phyloP scores from a whole-genome alignment of 495 filamentous ascomycete genomes.

The Trichoderma gamsii region DNA sequence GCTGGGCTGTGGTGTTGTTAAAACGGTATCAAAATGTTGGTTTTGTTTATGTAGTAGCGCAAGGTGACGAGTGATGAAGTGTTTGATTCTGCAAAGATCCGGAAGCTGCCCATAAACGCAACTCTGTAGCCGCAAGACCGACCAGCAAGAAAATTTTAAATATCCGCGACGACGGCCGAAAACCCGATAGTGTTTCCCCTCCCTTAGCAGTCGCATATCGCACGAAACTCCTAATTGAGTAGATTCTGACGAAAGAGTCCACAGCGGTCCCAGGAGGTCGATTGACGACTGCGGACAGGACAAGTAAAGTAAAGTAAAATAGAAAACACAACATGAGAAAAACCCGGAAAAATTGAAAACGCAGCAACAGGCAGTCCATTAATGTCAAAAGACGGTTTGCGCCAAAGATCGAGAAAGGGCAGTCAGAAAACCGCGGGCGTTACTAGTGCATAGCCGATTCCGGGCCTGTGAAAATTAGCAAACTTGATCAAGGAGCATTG shows the following conservation, averaged over 20 bases:
- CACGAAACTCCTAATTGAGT: slow-evolving; percentile 12
- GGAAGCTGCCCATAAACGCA: slow-evolving; percentile 15
- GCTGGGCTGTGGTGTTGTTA: neutral
- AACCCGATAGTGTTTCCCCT: slow-evolving; percentile 14
- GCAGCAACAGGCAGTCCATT: slow-evolving; percentile 18
- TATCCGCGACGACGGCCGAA: slow-evolving; percentile 15
- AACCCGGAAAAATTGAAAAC: neutral
- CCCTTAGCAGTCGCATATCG: slow-evolving; percentile 14
- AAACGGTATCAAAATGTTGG: neutral
- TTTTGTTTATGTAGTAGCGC: neutral
- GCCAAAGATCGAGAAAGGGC: slow-evolving; percentile 21
- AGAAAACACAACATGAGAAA: slow-evolving; percentile 21
- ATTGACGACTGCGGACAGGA: slow-evolving; percentile 8
- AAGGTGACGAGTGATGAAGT: slow-evolving; percentile 15
- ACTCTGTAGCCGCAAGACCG: slow-evolving; percentile 14
- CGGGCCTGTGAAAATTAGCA: slow-evolving; percentile 19
- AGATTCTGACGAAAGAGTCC: slow-evolving; percentile 10
- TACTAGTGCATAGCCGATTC: slow-evolving; percentile 23
- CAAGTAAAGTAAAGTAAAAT: slow-evolving; percentile 17
- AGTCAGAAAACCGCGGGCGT: slow-evolving; percentile 18
- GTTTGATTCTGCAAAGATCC: slow-evolving; percentile 16
- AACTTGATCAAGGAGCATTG: slow-evolving; percentile 7
- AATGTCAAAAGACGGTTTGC: slow-evolving; percentile 1
- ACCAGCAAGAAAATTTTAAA: slow-evolving; percentile 12
- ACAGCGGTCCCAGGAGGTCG: neutral